Evolutionary conservation across 2,329 filamentous ascomycete species (phyloP).

Genomic region (Harringtonia lauricola): DNA sequence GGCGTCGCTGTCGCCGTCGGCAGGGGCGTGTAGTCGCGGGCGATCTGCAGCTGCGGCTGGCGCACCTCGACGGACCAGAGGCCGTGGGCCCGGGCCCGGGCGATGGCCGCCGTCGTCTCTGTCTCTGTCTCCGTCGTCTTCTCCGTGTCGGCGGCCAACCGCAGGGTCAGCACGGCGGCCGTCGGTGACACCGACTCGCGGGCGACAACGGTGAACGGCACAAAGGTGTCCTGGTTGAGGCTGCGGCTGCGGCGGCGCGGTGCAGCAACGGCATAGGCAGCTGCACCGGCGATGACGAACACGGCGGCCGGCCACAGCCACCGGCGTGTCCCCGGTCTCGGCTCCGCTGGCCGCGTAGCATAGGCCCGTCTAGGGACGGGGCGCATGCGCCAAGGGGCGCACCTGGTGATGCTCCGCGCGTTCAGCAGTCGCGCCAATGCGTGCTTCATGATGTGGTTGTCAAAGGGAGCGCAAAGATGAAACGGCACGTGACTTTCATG

Average conservation of each 20-base stretch:
- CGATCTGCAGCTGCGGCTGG: constrained; percentile 89
- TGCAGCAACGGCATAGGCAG: no score
- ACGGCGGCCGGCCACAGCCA: no score
- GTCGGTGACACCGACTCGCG: constrained; percentile 54
- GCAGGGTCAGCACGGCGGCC: constrained; percentile 57
- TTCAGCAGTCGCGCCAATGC: no score
- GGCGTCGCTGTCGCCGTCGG: constrained; percentile 30
- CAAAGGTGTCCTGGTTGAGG: constrained; percentile 51
- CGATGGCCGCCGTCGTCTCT: constrained; percentile 14
- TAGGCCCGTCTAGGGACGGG: no score
- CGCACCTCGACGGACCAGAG: constrained; percentile 89
- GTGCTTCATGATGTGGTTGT: no score
- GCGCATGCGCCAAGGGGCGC: no score
- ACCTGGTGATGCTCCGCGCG: no score
- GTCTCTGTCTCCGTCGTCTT: not conserved
- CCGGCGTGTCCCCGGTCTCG: no score
- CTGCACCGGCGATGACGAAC: no score
- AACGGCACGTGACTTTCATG: no score
- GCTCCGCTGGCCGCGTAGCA: no score
- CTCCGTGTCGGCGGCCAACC: constrained; percentile 20
- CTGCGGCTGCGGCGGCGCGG: not conserved
- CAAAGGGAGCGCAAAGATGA: no score
- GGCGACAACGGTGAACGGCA: constrained; percentile 51
- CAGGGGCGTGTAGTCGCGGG: constrained; percentile 81
- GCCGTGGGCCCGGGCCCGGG: constrained; percentile 36